A percentile compares a stretch with the other conserved stretches of the same genome.
phyloP scores from a whole-genome alignment of 129 eudicot species.

The Gnaphalium uliginosum region DNA sequence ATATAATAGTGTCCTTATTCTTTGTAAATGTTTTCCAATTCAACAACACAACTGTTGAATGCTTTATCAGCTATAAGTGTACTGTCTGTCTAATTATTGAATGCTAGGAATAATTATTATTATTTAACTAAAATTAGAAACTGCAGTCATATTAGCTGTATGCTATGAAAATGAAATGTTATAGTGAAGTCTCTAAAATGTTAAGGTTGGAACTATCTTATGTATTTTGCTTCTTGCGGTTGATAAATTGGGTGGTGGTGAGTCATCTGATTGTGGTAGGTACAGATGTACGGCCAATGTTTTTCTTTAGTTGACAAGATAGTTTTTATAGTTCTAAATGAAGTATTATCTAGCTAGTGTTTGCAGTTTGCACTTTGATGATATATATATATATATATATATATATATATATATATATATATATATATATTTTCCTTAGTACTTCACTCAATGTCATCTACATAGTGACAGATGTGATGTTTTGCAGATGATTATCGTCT shows the following conservation, averaged over 20 bases:
- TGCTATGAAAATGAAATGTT: background rate
- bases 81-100: background rate
- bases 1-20: background rate
- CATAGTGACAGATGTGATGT: slow-evolving; percentile 25
- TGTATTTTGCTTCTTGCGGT: background rate
- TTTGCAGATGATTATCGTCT: slow-evolving; percentile 88
- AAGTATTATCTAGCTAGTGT: background rate
- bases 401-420: too few species aligned
- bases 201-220: background rate
- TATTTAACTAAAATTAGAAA: background rate
- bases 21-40: background rate
- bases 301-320: background rate
- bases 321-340: slow-evolving; percentile 4
- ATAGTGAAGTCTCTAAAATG: background rate
- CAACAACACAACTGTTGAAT: background rate
- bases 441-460: slow-evolving; percentile 12
- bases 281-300: background rate
- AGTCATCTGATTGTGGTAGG: background rate
- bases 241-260: background rate
- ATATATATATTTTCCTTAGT: slow-evolving; percentile 13
- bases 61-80: background rate
- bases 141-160: background rate
- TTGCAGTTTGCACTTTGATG: background rate
- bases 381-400: too few species aligned
- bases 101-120: background rate